Evolutionary conservation across 225 moss, liverwort and hornwort species (phyloP).

Genomic region (Pleurozium schreberi): DNA sequence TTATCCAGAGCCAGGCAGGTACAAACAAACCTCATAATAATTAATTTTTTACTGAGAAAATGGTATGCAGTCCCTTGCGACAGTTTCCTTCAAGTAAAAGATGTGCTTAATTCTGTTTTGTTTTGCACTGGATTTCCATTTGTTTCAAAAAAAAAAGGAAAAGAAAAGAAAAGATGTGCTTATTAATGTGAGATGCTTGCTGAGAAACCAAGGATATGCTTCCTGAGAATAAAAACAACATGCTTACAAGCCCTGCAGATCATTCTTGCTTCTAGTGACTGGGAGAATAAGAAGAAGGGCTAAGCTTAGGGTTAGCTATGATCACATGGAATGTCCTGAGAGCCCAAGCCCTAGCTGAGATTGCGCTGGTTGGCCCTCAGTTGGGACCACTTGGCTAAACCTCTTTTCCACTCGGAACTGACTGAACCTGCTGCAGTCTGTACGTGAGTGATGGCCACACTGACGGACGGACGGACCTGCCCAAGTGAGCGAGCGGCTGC

Average conservation of each 20-base stretch:
- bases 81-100: neutral
- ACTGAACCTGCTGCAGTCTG: too few relatives aligned
- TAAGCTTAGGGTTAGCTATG: neutral
- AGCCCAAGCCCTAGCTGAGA: neutral
- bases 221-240: neutral
- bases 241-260: neutral
- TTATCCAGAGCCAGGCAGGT: neutral
- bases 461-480: too few relatives aligned
- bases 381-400: constrained; percentile 24
- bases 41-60: neutral
- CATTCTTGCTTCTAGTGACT: neutral
- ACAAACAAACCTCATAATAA: neutral
- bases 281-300: neutral
- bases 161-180: neutral
- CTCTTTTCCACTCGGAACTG: too few relatives aligned
- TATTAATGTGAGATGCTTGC: neutral
- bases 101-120: too few relatives aligned
- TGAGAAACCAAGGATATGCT: neutral
- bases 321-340: constrained; percentile 22
- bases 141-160: too few relatives aligned
- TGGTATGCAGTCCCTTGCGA: neutral
- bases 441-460: too few relatives aligned
- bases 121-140: too few relatives aligned
- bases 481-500: too few relatives aligned
- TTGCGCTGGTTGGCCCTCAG: neutral